These are phyloP conservation scores for Infundibulicybe gibba DNA, from an alignment of 768 basidiomycete genomes.

Conservation along the genomic window DNA sequence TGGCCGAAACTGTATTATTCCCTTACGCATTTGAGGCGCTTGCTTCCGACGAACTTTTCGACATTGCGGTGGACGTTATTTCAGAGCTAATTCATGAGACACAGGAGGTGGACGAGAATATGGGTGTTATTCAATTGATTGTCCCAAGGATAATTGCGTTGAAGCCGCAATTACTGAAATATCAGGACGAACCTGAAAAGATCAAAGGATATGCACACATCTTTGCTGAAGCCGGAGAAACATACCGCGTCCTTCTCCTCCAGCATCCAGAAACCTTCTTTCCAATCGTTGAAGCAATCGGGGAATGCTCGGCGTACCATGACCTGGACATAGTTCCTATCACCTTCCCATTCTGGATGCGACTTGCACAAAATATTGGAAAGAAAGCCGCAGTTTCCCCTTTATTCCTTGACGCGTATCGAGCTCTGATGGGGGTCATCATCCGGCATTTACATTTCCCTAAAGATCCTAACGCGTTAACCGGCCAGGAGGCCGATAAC, in stretches of 20 bases:
- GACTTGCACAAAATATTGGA: constrained; percentile 84
- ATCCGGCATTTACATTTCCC: constrained; percentile 93
- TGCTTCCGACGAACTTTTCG: constrained; percentile 83
- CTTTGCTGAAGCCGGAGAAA: constrained; percentile 97
- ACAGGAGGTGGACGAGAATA: constrained; percentile 94
- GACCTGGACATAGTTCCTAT: constrained; percentile 97
- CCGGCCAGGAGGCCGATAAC: constrained; percentile 85
- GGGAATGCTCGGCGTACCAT: constrained; percentile 85
- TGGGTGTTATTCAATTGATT: constrained; percentile 82
- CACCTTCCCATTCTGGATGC: constrained; percentile 99
- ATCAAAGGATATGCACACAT: constrained; percentile 88
- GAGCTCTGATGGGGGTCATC: constrained; percentile 78
- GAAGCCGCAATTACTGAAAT: constrained; percentile 52
- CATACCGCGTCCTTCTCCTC: constrained; percentile 83
- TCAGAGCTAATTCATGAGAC: constrained; percentile 98
- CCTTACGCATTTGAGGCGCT: constrained; percentile 82
- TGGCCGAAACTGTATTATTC: constrained; percentile 80
- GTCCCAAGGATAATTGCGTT: constrained; percentile 84
- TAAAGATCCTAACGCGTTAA: constrained; percentile 56
- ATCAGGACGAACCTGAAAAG: constrained; percentile 79
- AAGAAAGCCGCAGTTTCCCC: constrained; percentile 70
- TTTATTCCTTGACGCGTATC: constrained; percentile 82
- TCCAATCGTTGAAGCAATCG: constrained; percentile 93
- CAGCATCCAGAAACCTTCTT: constrained; percentile 92
- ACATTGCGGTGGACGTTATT: constrained; percentile 86